Evolutionary conservation across 805 yeast species (phyloP), one percentile per base, ranked within the genome.

Genomic region (Wickerhamomyces canadensis): DNA sequence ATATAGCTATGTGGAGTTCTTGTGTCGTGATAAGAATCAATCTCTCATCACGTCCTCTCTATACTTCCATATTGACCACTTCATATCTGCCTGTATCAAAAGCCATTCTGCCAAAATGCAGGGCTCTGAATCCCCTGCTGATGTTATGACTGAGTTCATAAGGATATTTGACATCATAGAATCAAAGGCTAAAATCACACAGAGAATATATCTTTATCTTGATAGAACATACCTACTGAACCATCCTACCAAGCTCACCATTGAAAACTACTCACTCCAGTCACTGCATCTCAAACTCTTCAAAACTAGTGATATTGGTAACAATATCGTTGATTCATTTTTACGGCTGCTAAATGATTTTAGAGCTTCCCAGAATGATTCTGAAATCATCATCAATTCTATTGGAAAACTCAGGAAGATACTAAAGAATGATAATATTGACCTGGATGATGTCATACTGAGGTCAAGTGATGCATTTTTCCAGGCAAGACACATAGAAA

Each of bases 141-240:
- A 35, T 5, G 18, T 36, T 2, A 16, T 41, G 12, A 26, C 19
- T 11, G 23, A 33, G 11, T 50, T 46, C 27, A 26, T 42, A 12
- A 14, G 19, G 2, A 12, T 40, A 5, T 43, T 33, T 26, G 45
- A 38, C 16, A 11, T 34, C 9, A 11, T 48, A 1, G 31, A 34
- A 6, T 6, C 30, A 10, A 47, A 42, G 27, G 25, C 43, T 8
- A 13, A 23, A 8, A 22, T 36, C 2, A 15, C 51, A n/a, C 42
- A 45, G 21, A 41, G 32, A 21, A 36, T 52, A 0, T 51, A 40
- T 26, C 33, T 49, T 2, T 51, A 43, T 31, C 34, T 54, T 15
- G 57, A 54, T 26, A 37, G 55, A 33, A 52, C 57, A 2, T 54
- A 54, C 29, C 36, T 54, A 3, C 32, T 54, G 4, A 44, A 42